Evolutionary conservation across 1,139 yeast genomes (phyloP), one percentile per base, ranked within the genome.

Genomic region (Nakaseomyces bracarensis): DNA sequence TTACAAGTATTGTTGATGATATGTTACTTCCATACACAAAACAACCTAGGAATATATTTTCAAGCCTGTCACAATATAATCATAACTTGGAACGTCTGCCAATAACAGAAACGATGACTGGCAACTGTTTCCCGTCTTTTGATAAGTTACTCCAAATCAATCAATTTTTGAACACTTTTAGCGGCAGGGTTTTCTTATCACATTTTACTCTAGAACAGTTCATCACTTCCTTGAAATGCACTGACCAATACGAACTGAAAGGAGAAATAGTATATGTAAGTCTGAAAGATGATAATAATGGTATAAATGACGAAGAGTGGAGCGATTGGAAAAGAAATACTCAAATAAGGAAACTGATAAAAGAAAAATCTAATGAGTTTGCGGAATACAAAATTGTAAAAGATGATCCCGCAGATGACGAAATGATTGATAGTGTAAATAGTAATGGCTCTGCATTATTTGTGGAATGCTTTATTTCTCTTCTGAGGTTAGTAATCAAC

Each of bases 1-100:
- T 60, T 23, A 60, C 61, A 13, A 49, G 53, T 10, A 55, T 67
- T 15, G 53, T 57, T 10, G 69, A 67, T 37, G 71, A 67, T 47
- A 47, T 65, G 26, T 45, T 45, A 1, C 47, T 61, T 28, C 64
- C 68, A 3, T 55, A 58, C 20, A 60, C 53, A 20, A 53, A 50
- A 9, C 49, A 50, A 5, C 49, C 55, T 16, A 52, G 57, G 4
- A 39, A 43, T 5, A 33, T 50, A 3, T 53, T 50, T 22, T 38
- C 49, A n/a, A 46, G 44, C 9, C 39, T 56, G 16, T 41, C 41
- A 7, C 43, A 45, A 20, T 56, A 54, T 30, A 55, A 55, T 26
- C 39, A 48, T 7, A 23, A 45, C 25, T 40, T 58, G 26, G 61
- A 58, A 38, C 39, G 43, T 18, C 37, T 54, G 6, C 49, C 51